Conservation (phyloP, 192 early-diverging fungal genomes). For the Linnemannia zychae region DNA sequence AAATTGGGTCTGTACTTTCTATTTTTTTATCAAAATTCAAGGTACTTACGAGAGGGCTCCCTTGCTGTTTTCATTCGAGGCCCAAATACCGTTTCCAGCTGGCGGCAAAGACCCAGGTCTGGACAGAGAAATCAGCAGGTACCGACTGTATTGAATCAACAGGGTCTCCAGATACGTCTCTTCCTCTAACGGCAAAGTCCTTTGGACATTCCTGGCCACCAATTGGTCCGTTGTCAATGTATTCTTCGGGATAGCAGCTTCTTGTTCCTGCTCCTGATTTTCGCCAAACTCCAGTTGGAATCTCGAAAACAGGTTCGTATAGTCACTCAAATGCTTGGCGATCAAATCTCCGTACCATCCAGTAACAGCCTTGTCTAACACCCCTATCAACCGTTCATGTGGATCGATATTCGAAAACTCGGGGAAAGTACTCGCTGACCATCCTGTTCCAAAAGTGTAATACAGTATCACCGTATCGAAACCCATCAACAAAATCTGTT, state of each 20-base stretch:
- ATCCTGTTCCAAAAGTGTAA: conserved; percentile 18
- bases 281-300: conserved; percentile 14
- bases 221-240: conserved; percentile 12
- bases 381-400: background rate
- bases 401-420: conserved; percentile 17
- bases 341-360: conserved; percentile 21
- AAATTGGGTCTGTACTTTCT: background rate
- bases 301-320: background rate
- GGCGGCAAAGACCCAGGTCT: conserved; percentile 36
- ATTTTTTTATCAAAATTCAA: background rate
- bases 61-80: background rate
- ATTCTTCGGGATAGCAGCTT: background rate
- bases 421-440: background rate
- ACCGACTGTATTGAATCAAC: conserved; percentile 29
- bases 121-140: conserved; percentile 29
- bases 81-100: conserved; percentile 7
- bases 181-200: background rate
- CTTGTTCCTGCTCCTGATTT: background rate
- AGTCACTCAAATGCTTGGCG: conserved; percentile 13
- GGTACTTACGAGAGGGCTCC: conserved; percentile 6
- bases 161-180: conserved; percentile 11
- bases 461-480: conserved; percentile 17
- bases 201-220: background rate
- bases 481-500: conserved; percentile 7
- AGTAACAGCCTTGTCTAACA: conserved; percentile 3